These are phyloP conservation scores for Stephania cephalantha DNA, from an alignment of 164 flowering plant species.

Conservation along the genomic window DNA sequence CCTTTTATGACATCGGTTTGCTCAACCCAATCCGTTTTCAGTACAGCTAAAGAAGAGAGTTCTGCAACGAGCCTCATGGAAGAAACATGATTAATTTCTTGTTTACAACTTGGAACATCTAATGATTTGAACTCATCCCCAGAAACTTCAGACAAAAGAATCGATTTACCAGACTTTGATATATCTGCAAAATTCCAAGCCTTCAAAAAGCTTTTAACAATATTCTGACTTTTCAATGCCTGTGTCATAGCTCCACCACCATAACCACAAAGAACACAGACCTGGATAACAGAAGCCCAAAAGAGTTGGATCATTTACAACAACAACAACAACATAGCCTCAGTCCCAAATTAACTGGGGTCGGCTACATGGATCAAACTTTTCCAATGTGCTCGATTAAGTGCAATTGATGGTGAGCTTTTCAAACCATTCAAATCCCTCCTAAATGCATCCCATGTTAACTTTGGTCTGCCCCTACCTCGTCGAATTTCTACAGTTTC, in stretches of 20 bases:
- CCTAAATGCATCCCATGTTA: too few relatives aligned
- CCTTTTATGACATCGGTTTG: slow-evolving; percentile 6
- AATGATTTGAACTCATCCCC: slow-evolving; percentile 13
- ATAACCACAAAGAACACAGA: slow-evolving; percentile 64
- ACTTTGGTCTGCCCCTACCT: too few relatives aligned
- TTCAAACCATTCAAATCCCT: too few relatives aligned
- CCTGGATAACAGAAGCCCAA: slow-evolving; percentile 25
- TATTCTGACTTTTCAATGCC: slow-evolving; percentile 39
- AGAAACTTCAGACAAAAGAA: slow-evolving; percentile 12
- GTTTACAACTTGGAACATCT: slow-evolving; percentile 13
- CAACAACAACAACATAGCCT: too few relatives aligned
- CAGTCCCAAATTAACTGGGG: too few relatives aligned
- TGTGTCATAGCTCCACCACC: slow-evolving; percentile 64
- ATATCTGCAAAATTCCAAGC: slow-evolving; percentile 33
- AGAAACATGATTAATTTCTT: slow-evolving; percentile 14
- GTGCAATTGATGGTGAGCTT: too few relatives aligned
- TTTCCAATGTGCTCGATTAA: too few relatives aligned
- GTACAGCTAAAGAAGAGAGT: slow-evolving; percentile 4
- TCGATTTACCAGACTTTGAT: slow-evolving; percentile 11
- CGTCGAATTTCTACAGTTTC: too few relatives aligned
- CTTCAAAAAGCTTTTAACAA: slow-evolving; percentile 48
- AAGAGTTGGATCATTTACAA: neutral
- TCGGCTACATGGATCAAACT: too few relatives aligned
- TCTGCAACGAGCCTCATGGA: slow-evolving; percentile 13
- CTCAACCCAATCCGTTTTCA: slow-evolving; percentile 15